phyloP scores from a whole-genome alignment of 768 basidiomycete genomes.

The Phlebiopsis flavidoalba region DNA sequence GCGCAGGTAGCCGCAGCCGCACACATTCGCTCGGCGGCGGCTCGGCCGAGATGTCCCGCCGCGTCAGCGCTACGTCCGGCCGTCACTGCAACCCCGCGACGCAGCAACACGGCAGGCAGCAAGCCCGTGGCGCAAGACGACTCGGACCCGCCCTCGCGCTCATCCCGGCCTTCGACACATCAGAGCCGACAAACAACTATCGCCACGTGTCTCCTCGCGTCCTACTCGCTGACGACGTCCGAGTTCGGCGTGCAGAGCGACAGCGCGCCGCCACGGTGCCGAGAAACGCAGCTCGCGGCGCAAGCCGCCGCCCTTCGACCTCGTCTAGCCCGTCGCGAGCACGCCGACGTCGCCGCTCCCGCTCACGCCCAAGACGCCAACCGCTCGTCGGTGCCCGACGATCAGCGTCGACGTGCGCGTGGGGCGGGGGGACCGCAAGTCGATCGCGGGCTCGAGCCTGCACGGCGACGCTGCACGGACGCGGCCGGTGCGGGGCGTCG shows the following conservation, averaged over 20 bases:
- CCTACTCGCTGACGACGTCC: conserved; percentile 11
- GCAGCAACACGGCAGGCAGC: conserved; percentile 4
- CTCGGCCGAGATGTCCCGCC: background rate
- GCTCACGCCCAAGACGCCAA: conserved; percentile 15
- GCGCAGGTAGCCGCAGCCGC: conserved; percentile 5
- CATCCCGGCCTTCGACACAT: conserved; percentile 47
- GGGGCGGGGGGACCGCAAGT: background rate
- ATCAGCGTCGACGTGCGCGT: conserved; percentile 11
- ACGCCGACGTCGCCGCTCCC: conserved; percentile 15
- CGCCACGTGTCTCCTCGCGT: conserved; percentile 8
- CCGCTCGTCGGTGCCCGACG: conserved; percentile 8
- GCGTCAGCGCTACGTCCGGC: background rate
- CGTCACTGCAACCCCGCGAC: conserved; percentile 13
- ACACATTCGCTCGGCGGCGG: conserved; percentile 3
- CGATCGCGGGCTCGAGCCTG: background rate
- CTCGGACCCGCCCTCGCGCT: conserved; percentile 28
- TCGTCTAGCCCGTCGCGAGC: conserved; percentile 13
- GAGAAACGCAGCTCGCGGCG: conserved; percentile 19
- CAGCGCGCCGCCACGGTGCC: conserved; percentile 20
- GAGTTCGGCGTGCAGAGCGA: conserved; percentile 16
- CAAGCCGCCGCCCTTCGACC: conserved; percentile 12
- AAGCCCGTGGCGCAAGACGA: background rate
- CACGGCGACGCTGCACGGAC: conserved; percentile 16
- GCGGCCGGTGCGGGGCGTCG: conserved; percentile 17
- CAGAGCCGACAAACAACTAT: conserved; percentile 44